Base-by-base conservation (phyloP, 495 filamentous ascomycete genomes). In the Penicillium crystallinum region DNA sequence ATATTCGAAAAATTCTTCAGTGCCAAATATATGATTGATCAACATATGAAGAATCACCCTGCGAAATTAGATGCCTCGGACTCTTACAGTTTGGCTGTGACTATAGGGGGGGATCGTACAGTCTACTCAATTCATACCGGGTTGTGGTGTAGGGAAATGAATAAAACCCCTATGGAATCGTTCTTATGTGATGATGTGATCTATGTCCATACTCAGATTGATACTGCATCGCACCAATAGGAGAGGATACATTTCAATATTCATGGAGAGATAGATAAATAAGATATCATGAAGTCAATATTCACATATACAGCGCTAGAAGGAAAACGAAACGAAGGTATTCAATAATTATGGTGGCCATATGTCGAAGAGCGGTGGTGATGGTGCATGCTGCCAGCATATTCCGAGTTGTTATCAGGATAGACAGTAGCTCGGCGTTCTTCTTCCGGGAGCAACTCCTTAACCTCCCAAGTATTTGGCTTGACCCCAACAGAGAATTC, bases 401-500 rank as follows among this genome's bases (percentile, higher is more conserved):
- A 85, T 53, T 85, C 82, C 33, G 79, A 82, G 53, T 65, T 66
- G 22, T 66, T 70, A 59, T 93, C 88, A 35, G 84, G 77, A 63
- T 92, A 97, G 21, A 87, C 72, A 1, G 90, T 93, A 8, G 78
- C 75, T 36, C 90, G 81, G 45, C 86, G 81, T 34, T 97, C 90
- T 42, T 96, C 91, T 49, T 96, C 93, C n/a, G 86, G 80, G 10
- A 96, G 74, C 14, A 88, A 78, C 54, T 97, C 92, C 70, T 99
- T 99, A 56, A 99, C 88, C 71, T 99, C 93, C 93, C 95, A 99
- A 63, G 92, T 96, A 66, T 96, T 95, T 62, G 87, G 84, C 68
- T 95, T 90, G 45, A 87, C 88, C 45, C 93, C 92, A 31, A 99
- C 93, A 44, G 88, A 93, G 73, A 99, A 99, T 68, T 99, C 93